Base-by-base conservation (phyloP, 2,329 filamentous ascomycete species). In the Aspergillus latus region DNA sequence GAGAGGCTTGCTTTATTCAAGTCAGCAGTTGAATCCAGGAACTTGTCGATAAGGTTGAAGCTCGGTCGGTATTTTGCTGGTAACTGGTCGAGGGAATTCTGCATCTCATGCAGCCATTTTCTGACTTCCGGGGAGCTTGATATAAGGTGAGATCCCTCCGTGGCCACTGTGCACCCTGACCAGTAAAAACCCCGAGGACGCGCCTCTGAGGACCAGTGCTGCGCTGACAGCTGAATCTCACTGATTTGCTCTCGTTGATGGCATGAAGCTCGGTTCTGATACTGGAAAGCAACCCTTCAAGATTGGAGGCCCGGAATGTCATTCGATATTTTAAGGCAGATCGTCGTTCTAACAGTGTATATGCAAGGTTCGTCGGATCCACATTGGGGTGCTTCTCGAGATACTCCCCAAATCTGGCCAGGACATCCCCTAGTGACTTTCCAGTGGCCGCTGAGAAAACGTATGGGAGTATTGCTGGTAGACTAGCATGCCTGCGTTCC, bases 111-210 rank as follows among this genome's bases (percentile, higher is more conserved):
- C 34, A 5, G 34, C 10, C 11, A 37, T 13, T 37, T 13, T 37
- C 8, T 37, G 9, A 5, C 34, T 37, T 13, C 10, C 34, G 10
- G 34, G 34, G n/a, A 11, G 34, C 11, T 13, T 37, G 34, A 9
- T 13, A 13, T 13, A 37, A 13, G 10, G 10, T 11, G 10, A 37
- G n/a, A 13, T 5, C 57, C 54, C 59, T 62, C 2, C 30, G 42
- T 5, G 51, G 42, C 64, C 64, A 67, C 42, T 67, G 64, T 2
- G 64, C 62, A 1, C 64, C 64, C 50, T 67, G 52, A 0, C 61
- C 57, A 4, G 57, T 67, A 10, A 66, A 60, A 1, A 64, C 59
- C n/a, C 66, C 61, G 1, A 60, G 34, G 50, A 9, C 63, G 21
- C 21, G 21, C 40, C 4, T 51, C 34, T 37, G 34, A 13, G 11